Base-by-base conservation (phyloP, 768 basidiomycete species). In the Daedalea quercina region DNA sequence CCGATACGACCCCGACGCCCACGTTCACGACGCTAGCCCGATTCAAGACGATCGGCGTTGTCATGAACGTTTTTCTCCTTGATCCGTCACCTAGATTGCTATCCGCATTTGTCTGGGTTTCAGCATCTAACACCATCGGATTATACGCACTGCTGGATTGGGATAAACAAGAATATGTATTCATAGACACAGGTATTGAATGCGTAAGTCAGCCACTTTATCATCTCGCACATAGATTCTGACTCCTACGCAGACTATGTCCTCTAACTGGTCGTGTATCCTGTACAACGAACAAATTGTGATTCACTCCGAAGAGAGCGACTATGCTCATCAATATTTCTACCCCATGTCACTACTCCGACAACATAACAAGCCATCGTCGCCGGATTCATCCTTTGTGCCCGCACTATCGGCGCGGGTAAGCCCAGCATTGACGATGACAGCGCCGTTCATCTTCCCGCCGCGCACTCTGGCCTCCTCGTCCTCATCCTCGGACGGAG, bases 211-310 rank as follows among this genome's bases (percentile, higher is more conserved):
- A 8, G 45, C 35, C 43, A 25, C n/a, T 19, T 48, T 19, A 4
- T 43, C 50, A 51, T 43, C 23, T 22, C 34, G 20, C 26, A 19
- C 47, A 20, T 33, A n/a, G 53, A 23, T 20, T 57, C n/a, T n/a
- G 13, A 34, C 26, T 17, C 37, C 24, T 34, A 44, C 51, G 20
- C 54, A 87, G 85, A 73, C 78, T 12, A 71, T 75, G 63, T 84
- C 82, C 19, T 82, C 85, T 9, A 87, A 87, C 53, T 88, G 86
- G 86, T 86, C 84, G 22, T 88, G 85, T 60, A 87, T 87, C 44
- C 66, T 87, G 9, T 79, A 77, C 60, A 76, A 87, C 57, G 69
- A 71, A 46, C 77, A 84, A 56, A 84, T 88, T 53, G 84, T 87
- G 33, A 84, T 88, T 34, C 86, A 88, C 59, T 84, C 79, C 34